Base-by-base conservation (phyloP, 2,329 filamentous ascomycete species). In the Rutstroemia sp. region DNA sequence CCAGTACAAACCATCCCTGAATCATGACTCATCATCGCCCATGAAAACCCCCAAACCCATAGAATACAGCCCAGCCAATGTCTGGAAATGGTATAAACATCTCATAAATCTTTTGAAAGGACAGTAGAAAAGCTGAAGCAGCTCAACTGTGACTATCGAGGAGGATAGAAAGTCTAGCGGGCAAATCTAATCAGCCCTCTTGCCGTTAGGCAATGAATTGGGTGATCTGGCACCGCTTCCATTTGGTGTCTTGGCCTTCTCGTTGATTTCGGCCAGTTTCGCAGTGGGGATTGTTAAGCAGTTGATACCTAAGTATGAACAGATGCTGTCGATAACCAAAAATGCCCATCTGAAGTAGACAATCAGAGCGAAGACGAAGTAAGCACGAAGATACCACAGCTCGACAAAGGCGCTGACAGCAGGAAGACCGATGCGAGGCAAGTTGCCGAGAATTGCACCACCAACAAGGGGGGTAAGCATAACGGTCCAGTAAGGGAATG, bases 401-500 rank as follows among this genome's bases (percentile, higher is more conserved):
- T 97, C 94, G 6, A 83, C 64, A 39, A 74, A 71, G 2, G 86
- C 78, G 51, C 81, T 84, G 52, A 95, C 73, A 16, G 82, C 75
- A 1, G 83, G 77, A 16, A 94, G 74, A 1, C 89, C 90, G 45
- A 96, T 69, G 48, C 81, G 79, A 5, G 92, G 92, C 55, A 96
- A 74, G 73, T 97, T 96, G 21, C 82, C 86, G 42, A 97, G 74
- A 1, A 92, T 67, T 6, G 91, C 92, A 53, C 94, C 94, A 51
- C 88, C 88, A 48, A 96, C 80, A 40, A 99, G 83, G 7, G 94
- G 94, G 36, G 82, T 83, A 39, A 97, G 79, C 81, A 97, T 88
- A 49, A 94, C 81, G 10, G 94, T 97, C 91, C 92, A 97, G 79
- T 89, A 95, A 1, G 94, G 94, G 73, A 97, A 99, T 3, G 92